Evolutionary conservation across 805 yeast species (phyloP), one percentile per base, ranked within the genome.

Genomic region (Groenewaldozyma tartarivorans): DNA sequence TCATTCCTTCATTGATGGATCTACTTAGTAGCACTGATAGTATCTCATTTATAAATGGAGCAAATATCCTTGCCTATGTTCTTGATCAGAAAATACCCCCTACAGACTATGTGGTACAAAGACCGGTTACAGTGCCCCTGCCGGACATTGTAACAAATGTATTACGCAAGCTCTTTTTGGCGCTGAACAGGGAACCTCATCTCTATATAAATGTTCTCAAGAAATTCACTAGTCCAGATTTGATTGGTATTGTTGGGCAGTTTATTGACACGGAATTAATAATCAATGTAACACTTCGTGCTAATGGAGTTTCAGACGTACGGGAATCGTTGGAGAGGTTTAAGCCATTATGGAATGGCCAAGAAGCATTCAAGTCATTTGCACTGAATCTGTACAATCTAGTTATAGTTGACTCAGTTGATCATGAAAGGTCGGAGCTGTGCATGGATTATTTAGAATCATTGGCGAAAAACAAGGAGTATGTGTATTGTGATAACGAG

Each of bases 121-220:
- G 44, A 13, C 48, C 55, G 2, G 44, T 47, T 3, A 29, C 41
- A 3, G 26, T 52, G 17, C 56, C 56, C 4, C 41, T 48, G 2
- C 48, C 51, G 5, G 50, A 41, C 19, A 30, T 47, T 15, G 38
- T 52, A 17, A 46, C 47, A 29, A 35, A 38, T 20, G 46, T 47
- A 5, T 31, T 52, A 17, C 33, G 37, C 6, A 42, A 42, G 29
- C 41, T 50, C 4, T 51, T 52, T 30, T 16, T 7, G 6, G 38
- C 4, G 2, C 20, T 29, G 19, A 36, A 26, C 20, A 26, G 20
- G 21, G 40, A 33, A 3, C 40, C 3, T 22, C 34, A 15, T 24
- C 29, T 24, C 11, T 24, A 24, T 43, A 40, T 22, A 26, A n/a
- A 30, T 37, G 29, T 32, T 7, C n/a, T 18, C 47, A 47, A 4